Conservation (phyloP, 2,329 filamentous ascomycete genomes). For the Alternaria atra region DNA sequence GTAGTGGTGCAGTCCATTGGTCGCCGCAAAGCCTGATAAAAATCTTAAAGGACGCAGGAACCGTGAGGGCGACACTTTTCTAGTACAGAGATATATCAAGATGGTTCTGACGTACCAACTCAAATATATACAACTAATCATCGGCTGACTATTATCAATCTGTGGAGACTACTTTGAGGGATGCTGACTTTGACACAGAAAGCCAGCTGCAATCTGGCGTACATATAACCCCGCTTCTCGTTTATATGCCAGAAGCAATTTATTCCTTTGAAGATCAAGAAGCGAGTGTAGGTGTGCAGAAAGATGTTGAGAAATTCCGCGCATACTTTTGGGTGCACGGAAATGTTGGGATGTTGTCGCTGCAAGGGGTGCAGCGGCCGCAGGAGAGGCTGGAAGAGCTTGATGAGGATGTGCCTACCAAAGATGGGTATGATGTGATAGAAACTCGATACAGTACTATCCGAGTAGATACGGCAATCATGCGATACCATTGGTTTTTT, state of each 20-base stretch:
- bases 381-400: neutral
- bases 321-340: neutral
- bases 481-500: neutral
- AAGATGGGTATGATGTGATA: neutral
- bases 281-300: neutral
- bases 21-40: neutral
- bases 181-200: neutral
- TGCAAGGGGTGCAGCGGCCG: neutral
- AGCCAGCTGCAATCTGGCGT: neutral
- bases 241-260: neutral
- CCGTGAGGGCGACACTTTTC: neutral
- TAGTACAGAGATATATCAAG: neutral
- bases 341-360: neutral
- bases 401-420: neutral
- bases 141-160: neutral
- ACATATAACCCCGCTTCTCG: neutral
- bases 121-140: neutral
- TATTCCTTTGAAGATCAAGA: neutral
- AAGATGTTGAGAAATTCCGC: neutral
- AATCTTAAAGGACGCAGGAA: neutral
- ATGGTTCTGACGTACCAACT: neutral
- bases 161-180: neutral
- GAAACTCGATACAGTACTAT: neutral
- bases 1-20: neutral
- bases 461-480: neutral